These are phyloP conservation scores for Penicillium arizonense DNA, from an alignment of 495 filamentous ascomycete genomes.

Conservation along the genomic window DNA sequence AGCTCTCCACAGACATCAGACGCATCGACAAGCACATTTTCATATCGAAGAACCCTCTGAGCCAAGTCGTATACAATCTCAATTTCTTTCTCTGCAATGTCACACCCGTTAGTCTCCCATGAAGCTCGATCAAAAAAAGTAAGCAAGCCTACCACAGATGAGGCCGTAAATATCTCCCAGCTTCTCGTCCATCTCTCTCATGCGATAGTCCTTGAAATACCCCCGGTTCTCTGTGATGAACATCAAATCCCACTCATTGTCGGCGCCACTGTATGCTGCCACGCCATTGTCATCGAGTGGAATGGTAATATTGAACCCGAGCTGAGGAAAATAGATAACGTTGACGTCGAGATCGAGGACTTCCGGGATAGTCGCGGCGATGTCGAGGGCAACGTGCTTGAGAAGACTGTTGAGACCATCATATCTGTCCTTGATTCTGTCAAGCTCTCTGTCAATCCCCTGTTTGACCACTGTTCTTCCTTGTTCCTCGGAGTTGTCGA, in stretches of 20 bases:
- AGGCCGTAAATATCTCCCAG: slow-evolving; percentile 82
- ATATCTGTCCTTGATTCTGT: slow-evolving; percentile 73
- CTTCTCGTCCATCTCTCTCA: slow-evolving; percentile 78
- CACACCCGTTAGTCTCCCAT: not conserved
- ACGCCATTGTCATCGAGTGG: slow-evolving; percentile 58
- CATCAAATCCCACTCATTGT: slow-evolving; percentile 69
- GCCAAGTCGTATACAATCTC: slow-evolving; percentile 82
- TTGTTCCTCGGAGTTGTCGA: slow-evolving; percentile 72
- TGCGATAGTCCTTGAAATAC: slow-evolving; percentile 86
- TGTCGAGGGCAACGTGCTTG: slow-evolving; percentile 57
- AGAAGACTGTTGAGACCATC: slow-evolving; percentile 74
- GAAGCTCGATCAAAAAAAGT: not conserved
- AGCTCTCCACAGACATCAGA: slow-evolving; percentile 84
- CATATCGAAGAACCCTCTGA: slow-evolving; percentile 67
- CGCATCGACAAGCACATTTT: slow-evolving; percentile 60
- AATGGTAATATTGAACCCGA: slow-evolving; percentile 85
- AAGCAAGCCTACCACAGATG: slow-evolving; percentile 65
- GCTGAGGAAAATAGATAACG: slow-evolving; percentile 83
- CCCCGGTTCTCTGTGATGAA: slow-evolving; percentile 70
- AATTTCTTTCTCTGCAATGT: slow-evolving; percentile 74
- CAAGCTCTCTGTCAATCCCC: slow-evolving; percentile 73
- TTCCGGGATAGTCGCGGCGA: slow-evolving; percentile 62
- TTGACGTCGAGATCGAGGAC: slow-evolving; percentile 63
- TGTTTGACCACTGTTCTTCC: slow-evolving; percentile 70
- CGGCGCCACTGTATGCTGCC: slow-evolving; percentile 64